These are phyloP conservation scores for Puccinia triticina DNA, from an alignment of 1,284 basidiomycete species.

Conservation along the genomic window DNA sequence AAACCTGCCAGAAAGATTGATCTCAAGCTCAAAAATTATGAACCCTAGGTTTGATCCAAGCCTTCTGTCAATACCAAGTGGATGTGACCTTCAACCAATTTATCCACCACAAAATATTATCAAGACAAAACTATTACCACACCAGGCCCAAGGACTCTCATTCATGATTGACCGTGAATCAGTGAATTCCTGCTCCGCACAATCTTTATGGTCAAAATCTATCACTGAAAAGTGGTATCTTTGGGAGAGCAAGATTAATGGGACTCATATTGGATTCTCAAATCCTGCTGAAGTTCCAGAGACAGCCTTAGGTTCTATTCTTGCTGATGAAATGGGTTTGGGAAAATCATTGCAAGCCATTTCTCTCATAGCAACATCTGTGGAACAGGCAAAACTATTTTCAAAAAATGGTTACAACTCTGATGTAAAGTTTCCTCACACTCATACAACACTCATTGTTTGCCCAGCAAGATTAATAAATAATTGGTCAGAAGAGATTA, in stretches of 20 bases:
- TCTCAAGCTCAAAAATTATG: background rate
- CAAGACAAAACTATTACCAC: background rate
- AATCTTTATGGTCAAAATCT: background rate
- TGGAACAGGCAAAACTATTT: background rate
- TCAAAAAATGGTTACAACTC: background rate
- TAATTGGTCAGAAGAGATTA: conserved; percentile 15
- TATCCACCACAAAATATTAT: background rate
- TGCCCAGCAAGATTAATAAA: conserved; percentile 23
- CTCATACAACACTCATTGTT: conserved; percentile 7
- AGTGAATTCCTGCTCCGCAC: background rate
- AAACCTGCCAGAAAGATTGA: background rate
- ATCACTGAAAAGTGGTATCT: background rate
- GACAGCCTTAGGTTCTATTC: conserved; percentile 53
- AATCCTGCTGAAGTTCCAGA: background rate
- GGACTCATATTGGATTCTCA: background rate
- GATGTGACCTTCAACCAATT: background rate
- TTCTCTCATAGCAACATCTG: conserved; percentile 57
- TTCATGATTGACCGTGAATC: conserved; percentile 27
- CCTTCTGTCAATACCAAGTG: conserved; percentile 10
- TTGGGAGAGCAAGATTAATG: conserved; percentile 6
- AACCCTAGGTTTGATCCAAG: background rate
- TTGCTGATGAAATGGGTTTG: conserved; percentile 61
- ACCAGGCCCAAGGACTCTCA: conserved; percentile 18
- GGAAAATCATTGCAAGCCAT: conserved; percentile 61
- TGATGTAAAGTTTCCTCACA: background rate